Evolutionary conservation across 768 basidiomycete species (phyloP).

Genomic region (Kwoniella europaea): DNA sequence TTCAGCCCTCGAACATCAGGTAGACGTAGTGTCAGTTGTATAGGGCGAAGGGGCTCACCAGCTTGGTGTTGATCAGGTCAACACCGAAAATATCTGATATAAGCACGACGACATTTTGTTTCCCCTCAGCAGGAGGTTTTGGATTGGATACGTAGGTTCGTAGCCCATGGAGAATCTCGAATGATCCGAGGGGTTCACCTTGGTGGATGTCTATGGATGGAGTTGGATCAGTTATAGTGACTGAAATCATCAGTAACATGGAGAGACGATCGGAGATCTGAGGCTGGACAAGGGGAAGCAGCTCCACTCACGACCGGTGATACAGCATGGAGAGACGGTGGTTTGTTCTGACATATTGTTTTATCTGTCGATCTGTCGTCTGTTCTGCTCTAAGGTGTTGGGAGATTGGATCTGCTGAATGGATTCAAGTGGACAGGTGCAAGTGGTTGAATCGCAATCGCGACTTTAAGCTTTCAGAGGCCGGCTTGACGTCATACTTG

Average conservation of each 20-base stretch:
- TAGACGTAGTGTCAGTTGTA: too few species aligned
- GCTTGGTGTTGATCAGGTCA: conserved; percentile 50
- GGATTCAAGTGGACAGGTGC: too few species aligned
- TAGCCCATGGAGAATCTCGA: conserved; percentile 53
- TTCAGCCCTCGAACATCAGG: too few species aligned
- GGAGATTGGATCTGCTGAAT: too few species aligned
- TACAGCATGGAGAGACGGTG: conserved; percentile 44
- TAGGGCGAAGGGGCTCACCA: too few species aligned
- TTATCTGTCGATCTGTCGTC: too few species aligned
- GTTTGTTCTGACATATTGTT: conserved; percentile 44
- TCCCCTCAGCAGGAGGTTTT: conserved; percentile 32
- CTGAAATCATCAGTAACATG: too few species aligned
- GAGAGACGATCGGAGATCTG: too few species aligned
- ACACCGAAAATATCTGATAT: conserved; percentile 59
- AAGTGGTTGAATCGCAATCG: too few species aligned
- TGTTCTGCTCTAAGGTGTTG: too few species aligned
- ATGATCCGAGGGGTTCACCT: conserved; percentile 54
- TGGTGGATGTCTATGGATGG: conserved; percentile 53
- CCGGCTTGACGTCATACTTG: too few species aligned
- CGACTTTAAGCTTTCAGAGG: too few species aligned
- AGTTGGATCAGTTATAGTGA: neutral
- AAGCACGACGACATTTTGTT: conserved; percentile 54
- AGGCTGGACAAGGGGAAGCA: neutral
- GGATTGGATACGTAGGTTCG: conserved; percentile 55
- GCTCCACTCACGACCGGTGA: conserved; percentile 49